Base-by-base conservation (phyloP, 768 basidiomycete species). In the Galerina sulciceps region DNA sequence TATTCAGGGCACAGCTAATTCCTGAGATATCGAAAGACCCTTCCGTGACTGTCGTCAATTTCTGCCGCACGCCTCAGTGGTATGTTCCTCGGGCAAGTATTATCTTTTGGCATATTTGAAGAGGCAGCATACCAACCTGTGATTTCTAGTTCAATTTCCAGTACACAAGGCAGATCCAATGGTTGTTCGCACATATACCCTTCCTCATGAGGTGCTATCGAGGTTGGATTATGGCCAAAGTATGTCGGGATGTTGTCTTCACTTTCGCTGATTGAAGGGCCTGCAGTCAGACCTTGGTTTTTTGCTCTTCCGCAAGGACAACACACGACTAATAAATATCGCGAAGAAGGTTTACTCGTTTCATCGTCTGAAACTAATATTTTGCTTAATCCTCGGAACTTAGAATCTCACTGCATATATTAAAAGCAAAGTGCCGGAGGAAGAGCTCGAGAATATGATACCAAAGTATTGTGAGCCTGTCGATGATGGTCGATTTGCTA, bases 11-110 rank as follows among this genome's bases (percentile, higher is more conserved):
- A 6, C 87, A 90, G 67, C 79, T 86, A 44, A 67, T 86, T n/a
- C 84, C 85, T 10, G 65, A 75, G 58, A 84, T 86, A 56, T 74
- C 84, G 14, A 65, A 69, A 41, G 83, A 86, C 59, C 72, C 78
- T 10, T 76, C 79, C 6, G 79, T 81, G 14, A 67, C 81, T 58
- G 76, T 88, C 17, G 72, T 82, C 55, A 84, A 89, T 67, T 85
- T 88, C 65, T 82, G 79, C 58, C 75, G 87, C 50, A 86, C 82
- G 40, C 84, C 84, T 17, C 81, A 84, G 61, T 88, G 86, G 85
- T 83, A 76, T 62, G 40, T 80, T 1, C 79, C 81, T 2, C 79
- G 80, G 59, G 86, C 87, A 64, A 64, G 78, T 70, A 22, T 43
- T 20, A 51, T n/a, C 15, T 23, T 47, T 42, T 47, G 40, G 34